Conservation (phyloP, 352 stramenopile genomes). For the Phytophthora europaea region DNA sequence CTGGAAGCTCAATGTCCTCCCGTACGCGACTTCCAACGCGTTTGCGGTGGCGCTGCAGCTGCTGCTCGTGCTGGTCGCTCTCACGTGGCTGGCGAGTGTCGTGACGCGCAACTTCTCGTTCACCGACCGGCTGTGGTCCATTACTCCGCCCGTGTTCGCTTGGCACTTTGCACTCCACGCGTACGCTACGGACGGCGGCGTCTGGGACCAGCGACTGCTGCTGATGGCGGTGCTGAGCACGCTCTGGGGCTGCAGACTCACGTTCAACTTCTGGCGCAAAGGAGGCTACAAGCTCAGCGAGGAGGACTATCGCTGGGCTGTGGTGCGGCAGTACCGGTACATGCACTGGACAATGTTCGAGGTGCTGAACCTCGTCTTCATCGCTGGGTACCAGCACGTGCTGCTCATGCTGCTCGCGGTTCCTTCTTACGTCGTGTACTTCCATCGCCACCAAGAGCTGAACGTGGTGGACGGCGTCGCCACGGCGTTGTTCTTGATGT, state of each 20-base stretch:
- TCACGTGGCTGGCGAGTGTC: constrained; percentile 72
- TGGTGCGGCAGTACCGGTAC: constrained; percentile 75
- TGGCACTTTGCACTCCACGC: constrained; percentile 82
- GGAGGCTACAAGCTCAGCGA: constrained; percentile 92
- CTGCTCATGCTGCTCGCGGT: constrained; percentile 85
- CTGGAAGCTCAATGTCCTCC: constrained; percentile 43
- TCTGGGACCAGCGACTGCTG: constrained; percentile 66
- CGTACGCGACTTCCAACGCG: constrained; percentile 48
- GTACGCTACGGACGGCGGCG: constrained; percentile 62
- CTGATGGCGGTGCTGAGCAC: constrained; percentile 88
- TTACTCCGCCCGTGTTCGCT: constrained; percentile 88
- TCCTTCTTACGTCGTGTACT: constrained; percentile 77
- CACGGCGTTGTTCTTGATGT: constrained; percentile 67
- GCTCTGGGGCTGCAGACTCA: constrained; percentile 90
- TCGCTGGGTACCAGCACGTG: constrained; percentile 91
- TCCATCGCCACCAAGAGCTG: constrained; percentile 54
- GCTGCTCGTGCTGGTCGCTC: constrained; percentile 48
- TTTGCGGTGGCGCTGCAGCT: constrained; percentile 60
- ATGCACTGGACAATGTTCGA: constrained; percentile 89
- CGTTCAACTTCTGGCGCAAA: constrained; percentile 93
- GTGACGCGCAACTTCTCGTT: constrained; percentile 92
- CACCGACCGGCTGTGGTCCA: constrained; percentile 94
- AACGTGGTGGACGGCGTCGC: constrained; percentile 75
- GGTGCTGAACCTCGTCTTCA: constrained; percentile 94
- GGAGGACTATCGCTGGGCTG: constrained; percentile 94